Evolutionary conservation across 1,139 yeast species (phyloP).

Genomic region (Magnusiomyces ingens): DNA sequence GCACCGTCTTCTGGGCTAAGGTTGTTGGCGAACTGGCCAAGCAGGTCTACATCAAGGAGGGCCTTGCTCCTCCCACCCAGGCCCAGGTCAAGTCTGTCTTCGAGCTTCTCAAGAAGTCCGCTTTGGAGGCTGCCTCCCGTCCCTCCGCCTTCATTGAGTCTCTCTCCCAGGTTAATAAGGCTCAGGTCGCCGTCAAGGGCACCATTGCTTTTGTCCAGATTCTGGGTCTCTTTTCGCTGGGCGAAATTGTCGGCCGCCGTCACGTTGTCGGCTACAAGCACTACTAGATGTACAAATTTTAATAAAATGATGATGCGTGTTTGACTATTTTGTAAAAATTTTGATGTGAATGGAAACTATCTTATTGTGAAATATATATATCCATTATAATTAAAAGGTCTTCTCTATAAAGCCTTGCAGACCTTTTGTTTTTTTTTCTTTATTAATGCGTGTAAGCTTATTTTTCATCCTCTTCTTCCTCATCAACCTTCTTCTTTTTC

Average conservation of each 20-base stretch:
- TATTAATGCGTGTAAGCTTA: not conserved
- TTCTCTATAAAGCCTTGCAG: not conserved
- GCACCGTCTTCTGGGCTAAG: slow-evolving; percentile 69
- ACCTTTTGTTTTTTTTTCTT: not conserved
- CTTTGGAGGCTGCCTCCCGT: slow-evolving; percentile 44
- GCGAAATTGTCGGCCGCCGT: slow-evolving; percentile 97
- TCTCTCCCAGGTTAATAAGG: slow-evolving; percentile 37
- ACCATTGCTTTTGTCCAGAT: slow-evolving; percentile 78
- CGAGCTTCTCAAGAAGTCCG: slow-evolving; percentile 43
- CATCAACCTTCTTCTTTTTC: slow-evolving; percentile 7
- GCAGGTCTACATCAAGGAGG: slow-evolving; percentile 86
- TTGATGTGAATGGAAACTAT: too few relatives aligned
- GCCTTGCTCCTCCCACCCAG: slow-evolving; percentile 81
- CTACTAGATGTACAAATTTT: slow-evolving; percentile 7
- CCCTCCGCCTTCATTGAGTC: slow-evolving; percentile 34
- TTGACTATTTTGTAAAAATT: too few relatives aligned
- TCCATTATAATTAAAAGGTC: too few relatives aligned
- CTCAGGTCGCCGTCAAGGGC: slow-evolving; percentile 53
- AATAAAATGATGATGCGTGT: not conserved
- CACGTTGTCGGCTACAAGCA: slow-evolving; percentile 68
- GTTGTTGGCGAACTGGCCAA: slow-evolving; percentile 84
- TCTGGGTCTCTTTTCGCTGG: slow-evolving; percentile 85
- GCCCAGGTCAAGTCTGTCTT: slow-evolving; percentile 76
- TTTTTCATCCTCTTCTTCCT: not conserved
- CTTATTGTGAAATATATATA: too few relatives aligned